Conservation (phyloP, 108 stramenopile species). For the Cylindrotheca closterium region DNA sequence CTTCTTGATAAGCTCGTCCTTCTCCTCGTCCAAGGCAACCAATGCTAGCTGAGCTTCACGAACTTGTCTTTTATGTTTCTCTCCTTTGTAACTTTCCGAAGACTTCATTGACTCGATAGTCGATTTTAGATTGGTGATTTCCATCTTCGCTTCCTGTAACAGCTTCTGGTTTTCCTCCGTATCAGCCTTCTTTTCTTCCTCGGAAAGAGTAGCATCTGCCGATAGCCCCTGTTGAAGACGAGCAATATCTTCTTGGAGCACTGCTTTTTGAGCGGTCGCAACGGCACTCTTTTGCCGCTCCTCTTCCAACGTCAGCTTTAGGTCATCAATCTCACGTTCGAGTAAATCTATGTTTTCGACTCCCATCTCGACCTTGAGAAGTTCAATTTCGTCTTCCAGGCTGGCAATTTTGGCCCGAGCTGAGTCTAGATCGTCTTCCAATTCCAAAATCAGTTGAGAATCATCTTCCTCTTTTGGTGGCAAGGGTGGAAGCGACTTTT, state of each 20-base stretch:
- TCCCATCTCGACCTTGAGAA: neutral
- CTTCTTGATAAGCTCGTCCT: slow-evolving; percentile 13
- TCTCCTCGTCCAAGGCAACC: slow-evolving; percentile 55
- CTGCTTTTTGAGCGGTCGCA: neutral
- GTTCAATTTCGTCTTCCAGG: neutral
- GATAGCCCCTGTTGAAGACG: neutral
- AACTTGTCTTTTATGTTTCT: slow-evolving; percentile 28
- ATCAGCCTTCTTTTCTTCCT: neutral
- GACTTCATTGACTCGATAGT: slow-evolving; percentile 5
- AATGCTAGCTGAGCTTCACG: slow-evolving; percentile 60
- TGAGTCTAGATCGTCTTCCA: neutral
- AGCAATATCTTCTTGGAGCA: neutral
- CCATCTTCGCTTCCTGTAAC: neutral
- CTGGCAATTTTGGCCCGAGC: neutral
- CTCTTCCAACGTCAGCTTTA: neutral
- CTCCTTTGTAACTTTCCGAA: neutral
- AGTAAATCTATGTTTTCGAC: neutral
- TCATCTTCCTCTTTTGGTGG: neutral
- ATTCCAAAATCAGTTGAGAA: neutral
- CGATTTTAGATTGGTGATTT: neutral
- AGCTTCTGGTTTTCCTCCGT: neutral
- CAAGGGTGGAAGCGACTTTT: neutral
- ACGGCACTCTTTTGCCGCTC: neutral
- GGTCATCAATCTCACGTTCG: neutral
- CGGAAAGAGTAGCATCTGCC: neutral